phyloP scores from a whole-genome alignment of 257 asterid genomes.

The Rauvolfia tetraphylla region DNA sequence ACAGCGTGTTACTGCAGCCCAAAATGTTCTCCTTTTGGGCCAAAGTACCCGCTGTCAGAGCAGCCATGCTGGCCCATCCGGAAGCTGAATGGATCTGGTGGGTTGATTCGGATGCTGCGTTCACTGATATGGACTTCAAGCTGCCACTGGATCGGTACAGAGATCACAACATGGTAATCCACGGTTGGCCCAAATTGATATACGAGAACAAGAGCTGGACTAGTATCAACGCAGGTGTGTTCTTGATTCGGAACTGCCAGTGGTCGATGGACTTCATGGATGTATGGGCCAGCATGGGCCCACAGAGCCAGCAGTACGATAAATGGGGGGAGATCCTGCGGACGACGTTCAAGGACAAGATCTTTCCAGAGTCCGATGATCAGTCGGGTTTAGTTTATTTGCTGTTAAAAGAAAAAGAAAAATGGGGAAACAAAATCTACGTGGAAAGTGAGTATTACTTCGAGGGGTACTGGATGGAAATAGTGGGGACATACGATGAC shows the following conservation, averaged over 20 bases:
- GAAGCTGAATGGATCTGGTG: constrained; percentile 99
- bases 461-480: constrained; percentile 94
- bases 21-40: constrained; percentile 96
- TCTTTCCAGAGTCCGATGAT: constrained; percentile 76
- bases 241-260: constrained; percentile 74
- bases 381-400: constrained; percentile 74
- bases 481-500: constrained; percentile 55
- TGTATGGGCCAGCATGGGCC: constrained; percentile 89
- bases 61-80: constrained; percentile 95
- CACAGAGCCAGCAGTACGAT: constrained; percentile 63
- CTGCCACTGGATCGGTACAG: constrained; percentile 66
- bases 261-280: constrained; percentile 91
- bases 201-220: constrained; percentile 76
- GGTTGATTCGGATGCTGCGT: constrained; percentile 96
- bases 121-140: constrained; percentile 90
- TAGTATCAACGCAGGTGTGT: constrained; percentile 93
- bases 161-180: constrained; percentile 62
- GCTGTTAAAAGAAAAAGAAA: constrained; percentile 54
- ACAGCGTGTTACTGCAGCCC: constrained; percentile 66
- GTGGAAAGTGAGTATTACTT: constrained; percentile 69
- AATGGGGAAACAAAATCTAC: constrained; percentile 66
- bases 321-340: constrained; percentile 69
- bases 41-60: constrained; percentile 68
- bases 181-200: constrained; percentile 71
- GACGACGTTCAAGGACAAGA: constrained; percentile 57